Evolutionary conservation across 2,329 filamentous ascomycete genomes (phyloP), one percentile per base, ranked within the genome.

Genomic region (Talaromyces islandicus): DNA sequence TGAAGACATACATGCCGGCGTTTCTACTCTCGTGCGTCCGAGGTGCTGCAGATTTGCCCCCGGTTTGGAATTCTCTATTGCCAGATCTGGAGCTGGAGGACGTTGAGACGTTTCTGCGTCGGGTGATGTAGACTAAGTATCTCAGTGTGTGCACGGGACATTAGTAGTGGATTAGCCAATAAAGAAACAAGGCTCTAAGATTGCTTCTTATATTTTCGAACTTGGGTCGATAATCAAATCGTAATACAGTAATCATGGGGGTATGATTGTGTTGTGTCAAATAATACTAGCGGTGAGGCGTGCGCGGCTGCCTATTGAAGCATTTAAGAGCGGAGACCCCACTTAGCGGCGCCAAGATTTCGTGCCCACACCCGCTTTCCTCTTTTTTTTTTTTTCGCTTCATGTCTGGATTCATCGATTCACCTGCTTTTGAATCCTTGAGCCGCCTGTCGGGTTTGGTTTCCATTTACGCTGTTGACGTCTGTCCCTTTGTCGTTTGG

Each of bases 311-410:
- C 35, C 35, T 6, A 52, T 25, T 27, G 48, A 17, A 51, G 48
- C 19, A 51, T 7, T 29, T 9, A 52, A n/a, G 12, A 29, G 25
- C 24, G 48, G 27, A 29, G 48, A 27, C 48, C 48, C 24, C 27
- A 35, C 25, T 46, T 53, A 27, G 38, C 32, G 17, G 64, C 66
- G 71, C 71, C 71, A 73, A 75, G 73, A 73, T 72, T 74, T 72
- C 69, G 67, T 70, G 66, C 63, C 67, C 67, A 61, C 68, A 70
- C 69, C 69, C 68, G 70, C 71, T 68, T 73, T 75, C 74, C 75
- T 73, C 69, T 55, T 53, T 71, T 68, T 74, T 75, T 75, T 75
- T 74, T 69, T 58, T 53, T 32, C 48, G 48, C 48, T 52, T 52
- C 48, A 52, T 29, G 25, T 46, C 43, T 54, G 41, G 29, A 24